Base-by-base conservation (phyloP, 257 asterid species). In the Vinca minor region DNA sequence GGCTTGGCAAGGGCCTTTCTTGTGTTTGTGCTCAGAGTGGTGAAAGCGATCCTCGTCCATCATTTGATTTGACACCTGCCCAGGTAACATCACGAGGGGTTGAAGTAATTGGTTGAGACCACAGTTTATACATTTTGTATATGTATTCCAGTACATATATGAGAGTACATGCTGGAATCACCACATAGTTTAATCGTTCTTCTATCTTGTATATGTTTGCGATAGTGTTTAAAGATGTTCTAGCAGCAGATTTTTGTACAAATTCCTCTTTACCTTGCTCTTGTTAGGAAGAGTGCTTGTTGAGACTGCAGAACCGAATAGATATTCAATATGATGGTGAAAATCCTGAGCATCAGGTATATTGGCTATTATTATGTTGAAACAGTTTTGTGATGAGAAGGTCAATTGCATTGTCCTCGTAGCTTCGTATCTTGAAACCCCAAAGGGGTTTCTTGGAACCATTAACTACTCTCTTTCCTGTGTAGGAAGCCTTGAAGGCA, bases 1-100 rank as follows among this genome's bases (percentile, higher is more conserved):
- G 99, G 99, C 84, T 89, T 67, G 97, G 99, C 67, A 87, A 81
- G 78, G 95, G 99, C 65, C 87, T 93, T 70, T 89, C 99, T 10
- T 93, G 99, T 71, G 99, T 93, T 66, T 89, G 99, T 79, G 96
- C 77, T 79, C 95, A 93, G 71, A 83, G 97, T 77, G 81, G 94
- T 69, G 99, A 89, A 72, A 80, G 93, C 65, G 97, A 93, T 81
- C 86, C 82, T 62, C 95, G 93, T 42, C 96, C 87, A 66, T 93
- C 97, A 39, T 85, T 93, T 78, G 97, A 93, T 76, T 72, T 93
- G 81, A 89, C 99, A 49, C 83, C 96, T 79, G 66, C 82, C 28
- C 95, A 89, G 94, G 99, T 86, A 81, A 57, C 49, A 46, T 72
- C 46, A 50, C 68, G 52, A 50, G 53, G 48, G 48, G 59, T 45